Conservation (phyloP, 1,139 yeast species). For the Candida sp. region DNA sequence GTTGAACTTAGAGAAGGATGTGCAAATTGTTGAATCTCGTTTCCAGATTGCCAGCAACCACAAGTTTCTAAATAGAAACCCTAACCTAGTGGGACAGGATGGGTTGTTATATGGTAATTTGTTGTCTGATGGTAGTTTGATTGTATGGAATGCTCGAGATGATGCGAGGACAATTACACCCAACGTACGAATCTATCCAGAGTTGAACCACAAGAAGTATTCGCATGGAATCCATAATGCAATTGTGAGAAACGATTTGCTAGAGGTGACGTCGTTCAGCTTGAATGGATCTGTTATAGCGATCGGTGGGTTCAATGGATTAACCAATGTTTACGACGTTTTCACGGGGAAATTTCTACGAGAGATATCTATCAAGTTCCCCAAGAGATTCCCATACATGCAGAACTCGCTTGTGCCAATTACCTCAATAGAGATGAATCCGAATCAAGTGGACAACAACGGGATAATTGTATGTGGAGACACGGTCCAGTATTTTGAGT, state of each 20-base stretch:
- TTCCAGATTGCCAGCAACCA: conserved; percentile 17
- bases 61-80: conserved; percentile 16
- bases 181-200: conserved; percentile 24
- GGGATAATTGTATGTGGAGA: conserved; percentile 64
- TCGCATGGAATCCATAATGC: conserved; percentile 17
- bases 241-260: conserved; percentile 8
- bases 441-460: conserved; percentile 42
- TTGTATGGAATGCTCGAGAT: conserved; percentile 47
- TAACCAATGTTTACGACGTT: conserved; percentile 63
- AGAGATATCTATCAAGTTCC: conserved; percentile 49
- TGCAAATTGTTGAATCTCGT: conserved; percentile 22
- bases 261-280: conserved; percentile 32
- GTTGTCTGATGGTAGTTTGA: conserved; percentile 37
- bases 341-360: conserved; percentile 61
- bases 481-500: conserved; percentile 63
- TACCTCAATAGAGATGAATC: conserved; percentile 44
- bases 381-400: conserved; percentile 38
- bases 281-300: conserved; percentile 52
- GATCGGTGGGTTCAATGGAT: conserved; percentile 68
- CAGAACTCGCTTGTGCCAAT: conserved; percentile 41
- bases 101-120: conserved; percentile 42
- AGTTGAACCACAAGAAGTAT: conserved; percentile 19
- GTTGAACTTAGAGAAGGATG: conserved; percentile 17
- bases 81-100: conserved; percentile 35
- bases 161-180: conserved; percentile 18